Conservation (phyloP, 2,329 filamentous ascomycete species). For the Lithohypha guttulata region DNA sequence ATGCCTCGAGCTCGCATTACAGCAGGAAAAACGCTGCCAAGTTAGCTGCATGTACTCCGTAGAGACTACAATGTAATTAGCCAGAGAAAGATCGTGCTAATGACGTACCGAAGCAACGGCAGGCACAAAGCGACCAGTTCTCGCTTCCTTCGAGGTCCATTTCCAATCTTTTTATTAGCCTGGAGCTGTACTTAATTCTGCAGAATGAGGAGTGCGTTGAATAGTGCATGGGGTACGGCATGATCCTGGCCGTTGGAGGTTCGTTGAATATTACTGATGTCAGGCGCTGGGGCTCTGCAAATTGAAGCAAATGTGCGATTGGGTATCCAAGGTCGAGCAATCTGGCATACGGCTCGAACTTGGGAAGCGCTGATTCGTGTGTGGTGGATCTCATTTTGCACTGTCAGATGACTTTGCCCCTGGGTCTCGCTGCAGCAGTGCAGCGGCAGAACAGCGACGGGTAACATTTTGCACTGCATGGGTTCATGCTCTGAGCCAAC, state of each 20-base stretch:
- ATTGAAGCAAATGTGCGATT: slow-evolving; percentile 1
- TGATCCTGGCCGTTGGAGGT: neutral
- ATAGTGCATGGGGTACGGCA: slow-evolving; percentile 1
- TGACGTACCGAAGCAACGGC: too few species aligned
- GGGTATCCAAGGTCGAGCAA: neutral
- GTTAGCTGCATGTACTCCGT: too few species aligned
- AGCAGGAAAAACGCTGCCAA: too few species aligned
- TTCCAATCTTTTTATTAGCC: neutral
- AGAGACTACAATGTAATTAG: too few species aligned
- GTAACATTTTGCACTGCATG: neutral
- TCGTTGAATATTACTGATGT: neutral
- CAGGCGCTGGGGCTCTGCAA: slow-evolving; percentile 1
- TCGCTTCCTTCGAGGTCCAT: neutral
- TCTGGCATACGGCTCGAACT: slow-evolving; percentile 2
- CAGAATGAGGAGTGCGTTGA: neutral
- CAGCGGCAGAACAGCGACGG: neutral
- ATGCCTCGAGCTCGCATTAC: too few species aligned
- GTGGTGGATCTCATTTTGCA: neutral
- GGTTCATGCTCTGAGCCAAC: slow-evolving; percentile 4
- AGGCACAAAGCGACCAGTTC: too few species aligned
- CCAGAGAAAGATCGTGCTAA: too few species aligned
- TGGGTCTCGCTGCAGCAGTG: neutral
- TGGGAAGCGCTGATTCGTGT: neutral
- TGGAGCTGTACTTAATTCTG: neutral
- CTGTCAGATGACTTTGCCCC: slow-evolving; percentile 6